Evolutionary conservation across 345 rosid genomes (phyloP), one percentile per base, ranked within the genome.

Genomic region (Ceriops tagal): DNA sequence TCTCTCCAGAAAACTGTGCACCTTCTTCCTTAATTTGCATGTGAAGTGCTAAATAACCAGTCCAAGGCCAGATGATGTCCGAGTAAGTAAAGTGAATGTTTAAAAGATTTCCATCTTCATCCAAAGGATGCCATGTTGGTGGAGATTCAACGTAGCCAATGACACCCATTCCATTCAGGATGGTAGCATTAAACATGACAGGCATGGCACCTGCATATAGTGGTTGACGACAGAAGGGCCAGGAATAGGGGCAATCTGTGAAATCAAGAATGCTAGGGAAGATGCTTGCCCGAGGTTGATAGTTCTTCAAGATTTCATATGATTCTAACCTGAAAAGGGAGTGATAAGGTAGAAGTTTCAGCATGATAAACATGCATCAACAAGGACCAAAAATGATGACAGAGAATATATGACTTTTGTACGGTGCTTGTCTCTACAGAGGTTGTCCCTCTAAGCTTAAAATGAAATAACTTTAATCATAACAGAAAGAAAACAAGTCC

Each of bases 21-120:
- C 97, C 98, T 84, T 93, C 98, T 80, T 93, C 98, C 85, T 89
- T 86, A 72, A 93, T 89, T 85, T 93, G 98, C 96, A 93, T 89
- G 88, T 93, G 89, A 76, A 93, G 69, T 63, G 99, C 99, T 70
- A 93, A 72, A 81, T 86, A 93, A 53, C 99, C 97, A 77, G 99
- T 91, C 99, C 99, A 93, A 47, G 99, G 99, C 99, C 99, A 93
- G 78, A 93, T 85, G 58, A 88, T 81, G 72, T 86, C 74, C n/a
- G 99, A 88, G 78, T 93, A 87, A 65, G 87, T 84, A 69, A 89
- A 93, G 80, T 76, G 91, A 77, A 93, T 85, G 79, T 83, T 88
- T 73, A 93, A 72, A 71, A 93, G 89, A 77, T 91, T 88, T 80
- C 99, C 96, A 53, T 93, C 93, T 75, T 95, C 97, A 22, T 78